A percentile compares a stretch with the other conserved stretches of the same genome.
These are phyloP conservation scores for Colletotrichum scovillei DNA, from an alignment of 2,329 filamentous ascomycete species.

Conservation along the genomic window DNA sequence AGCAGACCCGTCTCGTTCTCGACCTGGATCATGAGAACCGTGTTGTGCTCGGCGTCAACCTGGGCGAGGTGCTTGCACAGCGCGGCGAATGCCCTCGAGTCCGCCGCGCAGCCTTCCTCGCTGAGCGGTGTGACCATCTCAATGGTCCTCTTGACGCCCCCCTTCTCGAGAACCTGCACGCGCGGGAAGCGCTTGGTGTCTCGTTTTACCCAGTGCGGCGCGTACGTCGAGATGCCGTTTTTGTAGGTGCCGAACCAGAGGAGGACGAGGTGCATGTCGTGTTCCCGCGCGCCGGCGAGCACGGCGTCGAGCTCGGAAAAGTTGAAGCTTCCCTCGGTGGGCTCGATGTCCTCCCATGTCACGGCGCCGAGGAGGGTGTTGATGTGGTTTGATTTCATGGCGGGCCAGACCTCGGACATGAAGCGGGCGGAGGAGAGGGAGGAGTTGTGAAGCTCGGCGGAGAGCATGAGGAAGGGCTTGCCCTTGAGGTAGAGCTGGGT, in stretches of 20 bases:
- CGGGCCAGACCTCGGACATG: slow-evolving; percentile 45
- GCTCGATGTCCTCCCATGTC: slow-evolving; percentile 52
- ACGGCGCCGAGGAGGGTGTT: slow-evolving; percentile 51
- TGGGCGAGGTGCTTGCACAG: slow-evolving; percentile 49
- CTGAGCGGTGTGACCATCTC: slow-evolving; percentile 48
- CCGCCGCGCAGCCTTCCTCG: slow-evolving; percentile 44
- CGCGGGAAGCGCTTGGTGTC: slow-evolving; percentile 50
- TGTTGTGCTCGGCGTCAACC: slow-evolving; percentile 57
- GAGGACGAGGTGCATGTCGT: slow-evolving; percentile 48
- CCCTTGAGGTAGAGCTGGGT: slow-evolving; percentile 50
- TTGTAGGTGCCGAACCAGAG: slow-evolving; percentile 54
- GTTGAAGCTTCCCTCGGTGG: slow-evolving; percentile 47
- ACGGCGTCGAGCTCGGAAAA: slow-evolving; percentile 49
- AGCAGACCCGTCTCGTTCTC: slow-evolving; percentile 66
- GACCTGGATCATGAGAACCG: slow-evolving; percentile 68
- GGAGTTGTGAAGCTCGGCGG: slow-evolving; percentile 51
- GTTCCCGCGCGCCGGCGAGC: slow-evolving; percentile 44
- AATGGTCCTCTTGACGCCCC: slow-evolving; percentile 44
- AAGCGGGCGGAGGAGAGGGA: slow-evolving; percentile 47
- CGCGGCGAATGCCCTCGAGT: slow-evolving; percentile 45
- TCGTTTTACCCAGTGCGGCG: slow-evolving; percentile 48
- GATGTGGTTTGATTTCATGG: slow-evolving; percentile 46
- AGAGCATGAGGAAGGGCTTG: slow-evolving; percentile 49
- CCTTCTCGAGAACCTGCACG: slow-evolving; percentile 45
- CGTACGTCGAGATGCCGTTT: slow-evolving; percentile 51